phyloP scores from a whole-genome alignment of 352 stramenopile species.

The Peronospora farinosa region DNA sequence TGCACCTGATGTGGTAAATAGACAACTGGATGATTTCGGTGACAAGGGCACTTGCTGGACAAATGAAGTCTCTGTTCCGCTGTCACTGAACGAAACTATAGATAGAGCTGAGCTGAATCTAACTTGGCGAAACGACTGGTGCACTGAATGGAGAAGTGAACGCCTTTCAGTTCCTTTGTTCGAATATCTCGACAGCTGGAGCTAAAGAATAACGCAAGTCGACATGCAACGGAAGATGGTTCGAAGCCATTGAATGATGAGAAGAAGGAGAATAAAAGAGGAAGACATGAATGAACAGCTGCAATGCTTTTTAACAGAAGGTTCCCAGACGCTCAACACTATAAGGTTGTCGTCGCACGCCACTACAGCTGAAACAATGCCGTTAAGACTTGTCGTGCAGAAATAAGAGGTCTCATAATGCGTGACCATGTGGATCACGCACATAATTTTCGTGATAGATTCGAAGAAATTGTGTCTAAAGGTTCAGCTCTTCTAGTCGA shows the following conservation, averaged over 20 bases:
- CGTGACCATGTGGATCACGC: too few species aligned
- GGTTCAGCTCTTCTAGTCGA: too few species aligned
- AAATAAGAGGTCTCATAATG: too few species aligned
- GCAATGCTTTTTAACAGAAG: slow-evolving; percentile 9
- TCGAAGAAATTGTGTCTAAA: too few species aligned
- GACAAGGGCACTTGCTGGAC: neutral
- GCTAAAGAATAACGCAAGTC: slow-evolving; percentile 1
- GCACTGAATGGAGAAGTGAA: slow-evolving; percentile 15
- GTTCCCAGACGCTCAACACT: slow-evolving; percentile 12
- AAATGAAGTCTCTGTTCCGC: neutral
- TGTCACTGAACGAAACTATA: slow-evolving; percentile 29
- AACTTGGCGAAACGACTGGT: slow-evolving; percentile 11
- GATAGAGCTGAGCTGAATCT: neutral
- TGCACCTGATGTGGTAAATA: slow-evolving; percentile 12
- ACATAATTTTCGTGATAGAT: too few species aligned
- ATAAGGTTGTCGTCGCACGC: slow-evolving; percentile 4
- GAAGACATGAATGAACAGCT: slow-evolving; percentile 17
- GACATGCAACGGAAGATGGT: neutral
- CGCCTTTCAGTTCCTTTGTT: neutral
- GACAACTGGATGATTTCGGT: neutral
- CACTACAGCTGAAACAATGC: too few species aligned
- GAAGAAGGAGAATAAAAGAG: slow-evolving; percentile 11
- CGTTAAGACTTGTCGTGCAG: neutral
- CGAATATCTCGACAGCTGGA: slow-evolving; percentile 5
- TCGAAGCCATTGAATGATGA: slow-evolving; percentile 2